Evolutionary conservation across 148 eudicot species (phyloP), one percentile per base, ranked within the genome.

Genomic region (Chenopodium suecicum): DNA sequence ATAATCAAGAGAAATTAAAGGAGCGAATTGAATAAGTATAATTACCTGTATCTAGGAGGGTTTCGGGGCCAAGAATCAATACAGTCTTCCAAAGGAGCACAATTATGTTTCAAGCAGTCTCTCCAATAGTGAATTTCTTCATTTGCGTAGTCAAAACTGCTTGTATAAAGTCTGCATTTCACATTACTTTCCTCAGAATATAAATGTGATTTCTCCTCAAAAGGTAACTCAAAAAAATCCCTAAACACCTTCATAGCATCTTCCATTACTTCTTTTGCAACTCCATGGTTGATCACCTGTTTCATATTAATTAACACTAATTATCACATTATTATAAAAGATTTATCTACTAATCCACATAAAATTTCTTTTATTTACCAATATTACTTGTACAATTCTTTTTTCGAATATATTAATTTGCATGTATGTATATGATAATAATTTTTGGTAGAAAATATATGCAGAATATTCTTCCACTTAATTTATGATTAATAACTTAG

Each of bases 281-380:
- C 78, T 74, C 94, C 96, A 85, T 92, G 94, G 80, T 92, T 87
- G 66, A 85, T 83, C 83, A 90, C 95, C 93, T 91, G 78, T 66
- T 77, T 32, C 19, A 56, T 52, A 14, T 50, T 10, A 10, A 52
- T 10, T 52, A 10, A 10, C 44, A 41, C 44, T 41, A 41, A 4
- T 41, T 41, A 5, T 41, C 44, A 41, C 44, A 41, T 41, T 41
- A 41, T 41, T 41, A 41, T 41, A 41, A 5, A 41, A 41, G 44
- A 41, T 6, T 41, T 6, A 41, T 41, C 44, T 7, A 37, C 44
- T 37, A 37, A 5, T 37, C 7, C 7, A 41, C 44, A 41, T 4
- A 6, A 41, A 41, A 41, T 41, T 41, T 41, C 44, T 41, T 6
- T 41, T 41, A 5, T 41, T 41, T 6, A 5, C 44, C 44, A 41